Evolutionary conservation across 192 early-diverging fungal species (phyloP).

Genomic region (Chytriomyces hyalinus): DNA sequence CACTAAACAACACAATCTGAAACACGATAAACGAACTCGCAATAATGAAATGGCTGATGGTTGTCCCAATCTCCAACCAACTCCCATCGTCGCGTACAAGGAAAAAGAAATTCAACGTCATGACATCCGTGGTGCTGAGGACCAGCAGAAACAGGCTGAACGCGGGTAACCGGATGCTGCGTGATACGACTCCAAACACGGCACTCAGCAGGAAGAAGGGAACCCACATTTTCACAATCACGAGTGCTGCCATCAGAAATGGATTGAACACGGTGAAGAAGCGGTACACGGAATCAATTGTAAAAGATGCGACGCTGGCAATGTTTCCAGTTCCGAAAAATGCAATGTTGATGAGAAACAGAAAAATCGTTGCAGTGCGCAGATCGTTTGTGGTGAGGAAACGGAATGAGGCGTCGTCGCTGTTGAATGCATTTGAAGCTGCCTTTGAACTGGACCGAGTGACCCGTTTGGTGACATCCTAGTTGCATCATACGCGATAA

Average conservation of each 20-base stretch:
- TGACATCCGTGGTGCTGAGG: constrained; percentile 85
- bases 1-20: constrained; percentile 82
- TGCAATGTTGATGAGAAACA: constrained; percentile 89
- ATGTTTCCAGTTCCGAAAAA: constrained; percentile 98
- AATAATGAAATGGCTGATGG: constrained; percentile 95
- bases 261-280: constrained; percentile 90
- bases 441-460: not conserved
- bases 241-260: constrained; percentile 82
- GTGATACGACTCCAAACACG: constrained; percentile 77
- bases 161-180: constrained; percentile 78
- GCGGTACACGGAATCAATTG: constrained; percentile 85
- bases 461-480: constrained; percentile 13
- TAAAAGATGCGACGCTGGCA: constrained; percentile 84
- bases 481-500: not conserved
- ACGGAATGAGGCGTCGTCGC: not conserved
- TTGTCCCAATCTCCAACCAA: constrained; percentile 97
- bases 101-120: constrained; percentile 97
- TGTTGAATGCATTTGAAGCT: not conserved
- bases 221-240: constrained; percentile 90
- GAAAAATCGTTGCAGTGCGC: constrained; percentile 62
- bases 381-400: constrained; percentile 35
- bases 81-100: constrained; percentile 88
- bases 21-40: constrained; percentile 91
- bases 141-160: constrained; percentile 88
- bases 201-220: constrained; percentile 93